phyloP scores from a whole-genome alignment of 306 rosid species.

The Hippophae gyantsensis region DNA sequence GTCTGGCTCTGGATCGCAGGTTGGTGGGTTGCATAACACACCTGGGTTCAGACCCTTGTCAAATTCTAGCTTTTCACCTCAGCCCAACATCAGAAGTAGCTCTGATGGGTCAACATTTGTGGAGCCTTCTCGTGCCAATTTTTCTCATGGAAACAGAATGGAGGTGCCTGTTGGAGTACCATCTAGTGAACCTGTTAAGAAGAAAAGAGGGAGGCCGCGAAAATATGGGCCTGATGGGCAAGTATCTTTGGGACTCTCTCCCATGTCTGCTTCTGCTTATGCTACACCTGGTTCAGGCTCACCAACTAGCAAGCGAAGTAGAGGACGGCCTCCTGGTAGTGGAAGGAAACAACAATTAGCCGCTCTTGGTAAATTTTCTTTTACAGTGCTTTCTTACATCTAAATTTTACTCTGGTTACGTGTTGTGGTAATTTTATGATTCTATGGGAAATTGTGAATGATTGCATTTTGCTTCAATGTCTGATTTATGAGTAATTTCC shows the following conservation, averaged over 20 bases:
- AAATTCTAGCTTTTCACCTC: conserved; percentile 42
- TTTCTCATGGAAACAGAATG: conserved; percentile 42
- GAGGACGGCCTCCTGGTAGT: conserved; percentile 83
- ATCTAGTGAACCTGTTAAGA: conserved; percentile 42
- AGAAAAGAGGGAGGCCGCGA: not conserved
- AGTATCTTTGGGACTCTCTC: conserved; percentile 23
- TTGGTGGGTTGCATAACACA: conserved; percentile 44
- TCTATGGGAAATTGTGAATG: no score
- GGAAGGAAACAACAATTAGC: conserved; percentile 92
- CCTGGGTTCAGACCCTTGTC: conserved; percentile 66
- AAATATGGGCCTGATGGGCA: not conserved
- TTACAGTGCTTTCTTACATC: no score
- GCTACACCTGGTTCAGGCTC: conserved; percentile 39
- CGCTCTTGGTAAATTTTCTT: conserved; percentile 42
- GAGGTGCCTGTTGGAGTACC: conserved; percentile 42
- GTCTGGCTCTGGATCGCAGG: conserved; percentile 42
- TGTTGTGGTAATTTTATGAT: not conserved
- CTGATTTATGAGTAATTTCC: no score
- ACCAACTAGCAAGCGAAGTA: conserved; percentile 32
- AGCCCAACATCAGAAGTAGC: conserved; percentile 44
- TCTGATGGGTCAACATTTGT: conserved; percentile 50
- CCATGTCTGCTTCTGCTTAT: conserved; percentile 40
- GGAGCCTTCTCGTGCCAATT: conserved; percentile 43
- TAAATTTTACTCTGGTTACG: no score
- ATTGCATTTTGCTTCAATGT: no score